A percentile compares a stretch with the other conserved stretches of the same genome.
Evolutionary conservation across 768 basidiomycete species (phyloP).

Genomic region (Pleurotus cornucopiae): DNA sequence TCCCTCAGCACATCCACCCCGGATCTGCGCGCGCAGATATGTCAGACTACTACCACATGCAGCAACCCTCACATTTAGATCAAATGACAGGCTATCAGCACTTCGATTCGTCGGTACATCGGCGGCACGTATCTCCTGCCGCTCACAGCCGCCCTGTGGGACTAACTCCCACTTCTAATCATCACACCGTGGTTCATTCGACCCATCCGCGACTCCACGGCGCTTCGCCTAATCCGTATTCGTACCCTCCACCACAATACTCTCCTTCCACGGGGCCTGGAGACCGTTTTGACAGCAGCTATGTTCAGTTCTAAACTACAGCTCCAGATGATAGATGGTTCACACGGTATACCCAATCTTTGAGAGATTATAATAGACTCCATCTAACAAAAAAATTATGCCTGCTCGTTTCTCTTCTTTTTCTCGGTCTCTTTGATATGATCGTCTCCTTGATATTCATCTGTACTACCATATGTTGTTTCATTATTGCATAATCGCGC

Average conservation of each 20-base stretch:
- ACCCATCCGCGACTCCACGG: too few relatives aligned
- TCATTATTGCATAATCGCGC: neutral
- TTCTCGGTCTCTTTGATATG: neutral
- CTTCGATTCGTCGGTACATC: neutral
- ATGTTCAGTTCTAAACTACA: neutral
- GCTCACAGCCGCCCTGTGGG: neutral
- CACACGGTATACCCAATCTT: too few relatives aligned
- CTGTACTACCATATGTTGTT: neutral
- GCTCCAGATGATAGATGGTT: too few relatives aligned
- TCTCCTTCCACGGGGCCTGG: conserved; percentile 1
- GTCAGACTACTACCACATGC: neutral
- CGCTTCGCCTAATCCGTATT: too few relatives aligned
- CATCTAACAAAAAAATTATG: too few relatives aligned
- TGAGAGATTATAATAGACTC: too few relatives aligned
- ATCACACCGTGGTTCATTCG: too few relatives aligned
- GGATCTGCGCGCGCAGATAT: neutral
- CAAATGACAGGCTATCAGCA: neutral
- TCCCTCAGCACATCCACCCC: neutral
- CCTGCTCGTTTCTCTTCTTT: neutral
- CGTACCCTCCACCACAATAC: neutral
- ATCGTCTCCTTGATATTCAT: neutral
- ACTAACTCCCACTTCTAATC: neutral
- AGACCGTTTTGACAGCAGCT: conserved; percentile 5
- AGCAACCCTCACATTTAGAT: neutral
- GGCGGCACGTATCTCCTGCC: neutral